Evolutionary conservation across 768 basidiomycete species (phyloP).

Genomic region (Cytidiella melzeri): DNA sequence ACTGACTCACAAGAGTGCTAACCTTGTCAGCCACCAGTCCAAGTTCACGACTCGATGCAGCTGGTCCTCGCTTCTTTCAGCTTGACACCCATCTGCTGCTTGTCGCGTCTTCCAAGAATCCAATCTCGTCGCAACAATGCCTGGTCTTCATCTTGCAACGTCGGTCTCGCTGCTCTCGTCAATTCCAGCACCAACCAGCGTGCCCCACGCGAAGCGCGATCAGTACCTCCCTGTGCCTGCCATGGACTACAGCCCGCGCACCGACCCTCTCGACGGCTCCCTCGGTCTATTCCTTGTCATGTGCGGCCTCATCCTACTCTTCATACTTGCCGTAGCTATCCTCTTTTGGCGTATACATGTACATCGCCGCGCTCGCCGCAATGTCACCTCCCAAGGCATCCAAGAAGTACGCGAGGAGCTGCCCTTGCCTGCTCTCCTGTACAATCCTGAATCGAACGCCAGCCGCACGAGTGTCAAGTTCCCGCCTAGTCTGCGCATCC

Average conservation of each 20-base stretch:
- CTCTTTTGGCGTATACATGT: slow-evolving; percentile 9
- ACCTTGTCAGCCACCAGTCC: too few species aligned
- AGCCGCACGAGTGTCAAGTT: neutral
- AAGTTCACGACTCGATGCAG: too few species aligned
- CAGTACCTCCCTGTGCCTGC: neutral
- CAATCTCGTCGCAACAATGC: neutral
- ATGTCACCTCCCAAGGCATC: too few species aligned
- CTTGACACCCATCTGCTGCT: too few species aligned
- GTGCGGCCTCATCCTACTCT: slow-evolving; percentile 5
- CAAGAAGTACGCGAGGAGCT: neutral
- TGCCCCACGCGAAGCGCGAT: neutral
- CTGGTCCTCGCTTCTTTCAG: too few species aligned
- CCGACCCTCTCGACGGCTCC: slow-evolving; percentile 11
- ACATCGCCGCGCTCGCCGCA: neutral
- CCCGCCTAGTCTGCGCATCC: slow-evolving; percentile 6
- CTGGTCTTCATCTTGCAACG: neutral
- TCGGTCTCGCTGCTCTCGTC: slow-evolving; percentile 1
- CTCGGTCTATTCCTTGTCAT: slow-evolving; percentile 10
- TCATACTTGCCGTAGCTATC: slow-evolving; percentile 4
- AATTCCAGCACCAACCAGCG: neutral
- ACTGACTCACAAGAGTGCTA: too few species aligned
- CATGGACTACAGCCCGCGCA: neutral
- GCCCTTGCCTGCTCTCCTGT: neutral
- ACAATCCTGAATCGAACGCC: neutral
- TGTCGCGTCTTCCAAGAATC: too few species aligned